phyloP scores from a whole-genome alignment of 2,329 filamentous ascomycete species.

The Fusarium solani-melongenae region DNA sequence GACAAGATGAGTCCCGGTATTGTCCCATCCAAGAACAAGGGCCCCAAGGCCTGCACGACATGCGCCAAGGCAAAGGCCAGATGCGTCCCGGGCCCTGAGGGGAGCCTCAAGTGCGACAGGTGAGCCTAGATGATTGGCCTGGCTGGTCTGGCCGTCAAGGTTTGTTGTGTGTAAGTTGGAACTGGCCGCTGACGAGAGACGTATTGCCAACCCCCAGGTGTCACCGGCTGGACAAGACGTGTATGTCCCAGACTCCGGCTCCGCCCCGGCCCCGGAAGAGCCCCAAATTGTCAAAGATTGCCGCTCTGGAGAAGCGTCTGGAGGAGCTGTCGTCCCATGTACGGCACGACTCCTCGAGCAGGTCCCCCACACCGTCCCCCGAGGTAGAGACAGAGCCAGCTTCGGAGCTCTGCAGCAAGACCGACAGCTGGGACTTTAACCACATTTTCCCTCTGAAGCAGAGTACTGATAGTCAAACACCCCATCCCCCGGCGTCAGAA shows the following conservation, averaged over 20 bases:
- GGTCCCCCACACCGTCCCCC: conserved; percentile 18
- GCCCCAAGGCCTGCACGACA: conserved; percentile 61
- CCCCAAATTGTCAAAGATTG: conserved; percentile 60
- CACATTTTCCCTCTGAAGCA: conserved; percentile 51
- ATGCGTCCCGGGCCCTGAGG: conserved; percentile 57
- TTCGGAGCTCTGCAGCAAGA: conserved; percentile 11
- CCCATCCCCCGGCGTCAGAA: conserved; percentile 14
- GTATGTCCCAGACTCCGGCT: conserved; percentile 59
- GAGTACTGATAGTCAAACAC: conserved; percentile 3
- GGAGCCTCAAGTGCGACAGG: conserved; percentile 59
- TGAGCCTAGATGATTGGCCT: conserved; percentile 43
- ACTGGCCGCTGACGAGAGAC: not conserved
- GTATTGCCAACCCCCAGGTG: conserved; percentile 50
- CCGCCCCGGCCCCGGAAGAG: conserved; percentile 60
- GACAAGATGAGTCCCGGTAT: conserved; percentile 35
- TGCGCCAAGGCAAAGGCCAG: conserved; percentile 65
- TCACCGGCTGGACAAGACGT: conserved; percentile 59
- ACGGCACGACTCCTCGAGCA: conserved; percentile 40
- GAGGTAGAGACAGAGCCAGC: not conserved
- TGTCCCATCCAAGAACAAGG: conserved; percentile 49
- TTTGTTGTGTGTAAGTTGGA: conserved; percentile 1
- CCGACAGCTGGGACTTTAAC: conserved; percentile 40
- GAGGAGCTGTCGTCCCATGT: conserved; percentile 61
- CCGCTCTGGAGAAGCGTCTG: conserved; percentile 62
- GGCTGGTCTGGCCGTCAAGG: not conserved